Evolutionary conservation across 352 stramenopile genomes (phyloP).

Genomic region (Globisporangium heterothallicum): DNA sequence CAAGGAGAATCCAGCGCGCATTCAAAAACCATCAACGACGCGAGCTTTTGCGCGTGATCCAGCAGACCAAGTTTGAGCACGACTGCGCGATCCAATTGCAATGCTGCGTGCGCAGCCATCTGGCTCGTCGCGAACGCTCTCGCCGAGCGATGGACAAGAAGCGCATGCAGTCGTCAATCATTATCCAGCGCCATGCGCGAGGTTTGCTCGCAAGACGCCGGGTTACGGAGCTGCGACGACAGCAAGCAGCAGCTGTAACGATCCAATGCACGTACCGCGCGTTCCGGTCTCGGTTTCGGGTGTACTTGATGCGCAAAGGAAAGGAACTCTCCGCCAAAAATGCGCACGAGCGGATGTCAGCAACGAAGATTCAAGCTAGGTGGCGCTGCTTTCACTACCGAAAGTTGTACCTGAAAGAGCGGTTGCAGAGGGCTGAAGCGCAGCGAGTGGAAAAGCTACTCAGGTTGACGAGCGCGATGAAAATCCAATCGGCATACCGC

Average conservation of each 20-base stretch:
- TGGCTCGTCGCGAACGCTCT: constrained; percentile 45
- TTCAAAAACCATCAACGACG: constrained; percentile 62
- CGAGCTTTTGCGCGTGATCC: constrained; percentile 52
- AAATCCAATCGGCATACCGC: constrained; percentile 59
- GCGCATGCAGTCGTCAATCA: constrained; percentile 20
- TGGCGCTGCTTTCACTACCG: constrained; percentile 35
- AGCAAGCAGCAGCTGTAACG: constrained; percentile 31
- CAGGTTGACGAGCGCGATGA: constrained; percentile 38
- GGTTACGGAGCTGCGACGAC: constrained; percentile 19
- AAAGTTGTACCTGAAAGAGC: constrained; percentile 27
- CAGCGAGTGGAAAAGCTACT: constrained; percentile 32
- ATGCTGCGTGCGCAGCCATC: constrained; percentile 38
- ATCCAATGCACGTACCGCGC: constrained; percentile 56
- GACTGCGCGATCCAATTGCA: constrained; percentile 50
- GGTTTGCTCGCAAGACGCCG: constrained; percentile 39
- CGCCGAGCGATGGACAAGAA: constrained; percentile 13
- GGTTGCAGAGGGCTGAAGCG: constrained; percentile 22
- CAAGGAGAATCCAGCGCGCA: constrained; percentile 55
- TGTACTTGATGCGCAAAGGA: constrained; percentile 33
- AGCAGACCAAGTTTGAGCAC: constrained; percentile 57
- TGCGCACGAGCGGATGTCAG: constrained; percentile 26
- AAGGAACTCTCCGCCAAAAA: constrained; percentile 24
- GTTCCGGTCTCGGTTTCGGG: constrained; percentile 28
- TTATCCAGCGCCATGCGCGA: constrained; percentile 48
- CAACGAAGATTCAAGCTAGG: constrained; percentile 39